A percentile compares a stretch with the other conserved stretches of the same genome.
Conservation (phyloP, 768 basidiomycete genomes). For the Pulveroboletus frians region DNA sequence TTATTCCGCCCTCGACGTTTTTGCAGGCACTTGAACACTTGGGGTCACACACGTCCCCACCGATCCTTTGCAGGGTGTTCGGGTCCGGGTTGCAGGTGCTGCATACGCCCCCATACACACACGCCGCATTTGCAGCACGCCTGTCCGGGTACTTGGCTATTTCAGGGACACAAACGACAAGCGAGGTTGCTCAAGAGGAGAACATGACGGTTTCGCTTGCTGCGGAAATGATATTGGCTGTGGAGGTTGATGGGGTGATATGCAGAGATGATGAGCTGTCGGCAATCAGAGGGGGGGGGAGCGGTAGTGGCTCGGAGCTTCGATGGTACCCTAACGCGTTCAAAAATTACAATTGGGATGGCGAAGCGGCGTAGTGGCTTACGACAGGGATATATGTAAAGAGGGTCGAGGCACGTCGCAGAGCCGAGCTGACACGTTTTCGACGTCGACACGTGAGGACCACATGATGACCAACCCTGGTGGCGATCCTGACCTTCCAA, state of each 20-base stretch:
- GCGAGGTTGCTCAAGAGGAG: constrained; percentile 71
- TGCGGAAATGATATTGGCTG: constrained; percentile 70
- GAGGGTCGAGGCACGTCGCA: constrained; percentile 3
- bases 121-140: constrained; percentile 62
- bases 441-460: constrained; percentile 20
- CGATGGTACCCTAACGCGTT: constrained; percentile 73
- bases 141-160: constrained; percentile 51
- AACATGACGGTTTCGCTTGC: constrained; percentile 66
- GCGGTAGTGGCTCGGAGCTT: constrained; percentile 53
- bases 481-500: constrained; percentile 18
- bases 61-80: constrained; percentile 64
- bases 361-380: constrained; percentile 33
- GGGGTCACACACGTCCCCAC: constrained; percentile 56
- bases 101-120: constrained; percentile 75
- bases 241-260: constrained; percentile 66
- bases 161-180: constrained; percentile 49
- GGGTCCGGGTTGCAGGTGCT: constrained; percentile 72
- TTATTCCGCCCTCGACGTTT: constrained; percentile 86
- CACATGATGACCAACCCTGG: constrained; percentile 2
- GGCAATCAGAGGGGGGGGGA: constrained; percentile 35
- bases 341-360: constrained; percentile 70
- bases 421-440: constrained; percentile 20
- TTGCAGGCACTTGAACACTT: constrained; percentile 70
- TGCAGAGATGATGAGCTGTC: constrained; percentile 65
- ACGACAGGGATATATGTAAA: constrained; percentile 7